A percentile compares a stretch with the other conserved stretches of the same genome.
These are phyloP conservation scores for Nitzschia palea DNA, from an alignment of 108 stramenopile genomes.

Conservation along the genomic window DNA sequence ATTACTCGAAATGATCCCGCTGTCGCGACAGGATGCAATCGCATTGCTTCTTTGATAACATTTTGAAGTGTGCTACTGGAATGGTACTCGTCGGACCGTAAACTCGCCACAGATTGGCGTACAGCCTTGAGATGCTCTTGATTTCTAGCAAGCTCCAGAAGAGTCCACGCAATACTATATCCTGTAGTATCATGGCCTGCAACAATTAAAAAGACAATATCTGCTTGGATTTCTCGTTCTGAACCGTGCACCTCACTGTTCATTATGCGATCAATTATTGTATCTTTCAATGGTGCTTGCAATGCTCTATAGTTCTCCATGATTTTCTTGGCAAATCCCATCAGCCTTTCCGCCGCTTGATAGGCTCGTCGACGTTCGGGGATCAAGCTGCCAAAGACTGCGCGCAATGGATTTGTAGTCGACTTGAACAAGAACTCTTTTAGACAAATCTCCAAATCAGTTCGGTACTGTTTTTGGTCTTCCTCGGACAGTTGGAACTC, in stretches of 20 bases:
- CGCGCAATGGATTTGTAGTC: constrained; percentile 38
- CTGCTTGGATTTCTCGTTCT: constrained; percentile 24
- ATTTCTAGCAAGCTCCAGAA: constrained; percentile 39
- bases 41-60: constrained; percentile 46
- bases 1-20: constrained; percentile 28
- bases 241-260: constrained; percentile 16
- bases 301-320: constrained; percentile 17
- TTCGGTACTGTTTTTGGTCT: constrained; percentile 18
- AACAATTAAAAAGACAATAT: constrained; percentile 29
- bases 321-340: neutral
- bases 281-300: constrained; percentile 8
- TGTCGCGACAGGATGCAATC: constrained; percentile 42
- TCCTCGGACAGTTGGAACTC: constrained; percentile 28
- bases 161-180: constrained; percentile 41
- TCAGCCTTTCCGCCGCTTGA: neutral
- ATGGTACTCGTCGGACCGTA: neutral
- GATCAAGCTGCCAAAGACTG: constrained; percentile 20
- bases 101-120: neutral
- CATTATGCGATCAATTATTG: constrained; percentile 12
- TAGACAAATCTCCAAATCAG: constrained; percentile 17
- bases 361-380: constrained; percentile 29
- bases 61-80: constrained; percentile 8
- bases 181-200: constrained; percentile 47
- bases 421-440: constrained; percentile 28
- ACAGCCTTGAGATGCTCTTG: constrained; percentile 26